phyloP scores from a whole-genome alignment of 768 basidiomycete species.

The Kwoniella dejecticola region DNA sequence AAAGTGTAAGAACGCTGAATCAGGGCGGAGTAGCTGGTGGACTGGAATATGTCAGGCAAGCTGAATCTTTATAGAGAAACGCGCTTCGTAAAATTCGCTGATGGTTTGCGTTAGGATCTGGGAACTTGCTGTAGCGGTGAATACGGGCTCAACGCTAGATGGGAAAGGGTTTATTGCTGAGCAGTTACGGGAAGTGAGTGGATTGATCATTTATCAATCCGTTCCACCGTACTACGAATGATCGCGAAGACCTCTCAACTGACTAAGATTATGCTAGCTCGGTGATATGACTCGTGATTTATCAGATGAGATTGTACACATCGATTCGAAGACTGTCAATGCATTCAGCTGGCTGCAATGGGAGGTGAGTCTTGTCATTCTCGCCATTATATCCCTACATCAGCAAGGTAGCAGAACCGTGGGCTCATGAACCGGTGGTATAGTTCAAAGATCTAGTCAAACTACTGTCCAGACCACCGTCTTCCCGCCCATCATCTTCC shows the following conservation, averaged over 20 bases:
- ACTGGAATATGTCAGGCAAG: constrained; percentile 44
- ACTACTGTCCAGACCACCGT: constrained; percentile 19
- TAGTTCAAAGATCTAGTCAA: constrained; percentile 38
- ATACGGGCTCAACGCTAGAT: constrained; percentile 35
- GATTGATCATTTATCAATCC: background rate
- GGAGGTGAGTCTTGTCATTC: constrained; percentile 51
- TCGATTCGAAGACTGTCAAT: constrained; percentile 42
- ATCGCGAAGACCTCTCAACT: too few relatives aligned
- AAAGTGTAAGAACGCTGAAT: constrained; percentile 37
- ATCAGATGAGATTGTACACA: constrained; percentile 41
- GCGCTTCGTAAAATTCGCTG: too few relatives aligned
- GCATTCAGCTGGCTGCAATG: constrained; percentile 48
- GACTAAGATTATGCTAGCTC: constrained; percentile 30
- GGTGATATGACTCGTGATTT: constrained; percentile 45
- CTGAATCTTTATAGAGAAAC: constrained; percentile 1
- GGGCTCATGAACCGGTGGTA: too few relatives aligned
- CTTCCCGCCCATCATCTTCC: constrained; percentile 20
- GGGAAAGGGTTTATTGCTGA: constrained; percentile 33
- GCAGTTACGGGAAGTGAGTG: constrained; percentile 43
- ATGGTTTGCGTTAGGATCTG: too few relatives aligned
- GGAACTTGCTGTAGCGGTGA: constrained; percentile 42
- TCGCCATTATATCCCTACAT: too few relatives aligned
- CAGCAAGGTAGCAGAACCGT: background rate
- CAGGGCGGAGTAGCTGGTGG: constrained; percentile 33
- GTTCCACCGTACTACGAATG: too few relatives aligned